phyloP scores from a whole-genome alignment of 306 rosid genomes.

The Gillenia trifoliata region DNA sequence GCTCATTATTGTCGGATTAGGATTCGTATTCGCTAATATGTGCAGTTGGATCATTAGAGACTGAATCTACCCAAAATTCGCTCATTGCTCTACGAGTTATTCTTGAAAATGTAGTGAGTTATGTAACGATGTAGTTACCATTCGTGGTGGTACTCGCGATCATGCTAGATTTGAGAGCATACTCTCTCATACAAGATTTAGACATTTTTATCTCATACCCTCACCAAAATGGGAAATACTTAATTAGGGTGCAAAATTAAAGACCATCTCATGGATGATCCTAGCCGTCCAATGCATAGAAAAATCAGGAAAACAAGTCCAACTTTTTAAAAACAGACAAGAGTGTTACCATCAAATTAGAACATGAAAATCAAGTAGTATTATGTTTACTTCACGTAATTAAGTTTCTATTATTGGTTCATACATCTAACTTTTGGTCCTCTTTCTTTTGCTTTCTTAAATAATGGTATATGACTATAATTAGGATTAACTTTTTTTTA shows the following conservation, averaged over 20 bases:
- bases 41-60: background rate
- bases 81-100: background rate
- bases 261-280: background rate
- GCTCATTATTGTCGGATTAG: too few species aligned
- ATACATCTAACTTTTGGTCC: background rate
- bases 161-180: too few species aligned
- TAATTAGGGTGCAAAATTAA: background rate
- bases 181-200: background rate
- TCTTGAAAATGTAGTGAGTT: background rate
- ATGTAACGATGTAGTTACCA: background rate
- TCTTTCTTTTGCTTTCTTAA: background rate
- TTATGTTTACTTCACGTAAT: constrained; percentile 11
- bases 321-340: background rate
- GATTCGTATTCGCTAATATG: background rate
- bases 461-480: background rate
- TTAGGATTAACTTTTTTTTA: background rate
- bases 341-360: background rate
- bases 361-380: constrained; percentile 9
- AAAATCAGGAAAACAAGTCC: background rate
- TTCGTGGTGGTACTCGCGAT: background rate
- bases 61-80: background rate
- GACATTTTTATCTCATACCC: background rate
- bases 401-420: constrained; percentile 1
- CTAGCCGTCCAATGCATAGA: background rate
- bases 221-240: background rate